Percentiles rank a stretch among this genome's conserved stretches.
Conservation (phyloP, 352 stramenopile species). For the Globisporangium rhizosaccharum region DNA sequence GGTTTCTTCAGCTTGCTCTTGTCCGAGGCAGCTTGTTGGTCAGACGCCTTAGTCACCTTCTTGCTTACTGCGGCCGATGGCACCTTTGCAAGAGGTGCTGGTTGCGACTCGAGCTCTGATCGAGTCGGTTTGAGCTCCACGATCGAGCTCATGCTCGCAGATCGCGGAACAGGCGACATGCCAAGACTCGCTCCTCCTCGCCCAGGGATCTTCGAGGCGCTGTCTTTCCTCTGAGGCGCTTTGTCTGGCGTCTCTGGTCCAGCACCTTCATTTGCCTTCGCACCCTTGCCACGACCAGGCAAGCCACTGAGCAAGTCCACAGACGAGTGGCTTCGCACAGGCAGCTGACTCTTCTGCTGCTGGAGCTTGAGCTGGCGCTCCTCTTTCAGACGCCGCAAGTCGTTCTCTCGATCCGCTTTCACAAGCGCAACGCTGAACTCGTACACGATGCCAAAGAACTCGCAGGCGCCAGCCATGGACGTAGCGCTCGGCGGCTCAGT, state of each 20-base stretch:
- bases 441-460: conserved; percentile 73
- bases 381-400: conserved; percentile 60
- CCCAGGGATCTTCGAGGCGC: conserved; percentile 2
- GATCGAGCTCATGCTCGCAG: conserved; percentile 23
- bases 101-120: conserved; percentile 3
- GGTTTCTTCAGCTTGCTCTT: conserved; percentile 17
- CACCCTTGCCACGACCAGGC: conserved; percentile 5
- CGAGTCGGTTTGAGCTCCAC: conserved; percentile 20
- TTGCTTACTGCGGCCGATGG: background rate
- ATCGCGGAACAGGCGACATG: conserved; percentile 22
- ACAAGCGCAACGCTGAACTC: conserved; percentile 74
- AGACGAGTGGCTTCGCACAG: conserved; percentile 26
- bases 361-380: conserved; percentile 54
- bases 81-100: background rate
- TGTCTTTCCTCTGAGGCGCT: conserved; percentile 14
- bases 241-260: conserved; percentile 25
- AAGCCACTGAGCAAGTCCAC: conserved; percentile 17
- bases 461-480: conserved; percentile 32
- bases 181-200: background rate
- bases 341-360: conserved; percentile 38
- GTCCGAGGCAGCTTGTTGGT: background rate
- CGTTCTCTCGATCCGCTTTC: conserved; percentile 74
- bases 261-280: conserved; percentile 8
- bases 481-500: conserved; percentile 19
- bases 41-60: conserved; percentile 10